Conservation (phyloP, 441 rosid species). For the Populus hybrid region DNA sequence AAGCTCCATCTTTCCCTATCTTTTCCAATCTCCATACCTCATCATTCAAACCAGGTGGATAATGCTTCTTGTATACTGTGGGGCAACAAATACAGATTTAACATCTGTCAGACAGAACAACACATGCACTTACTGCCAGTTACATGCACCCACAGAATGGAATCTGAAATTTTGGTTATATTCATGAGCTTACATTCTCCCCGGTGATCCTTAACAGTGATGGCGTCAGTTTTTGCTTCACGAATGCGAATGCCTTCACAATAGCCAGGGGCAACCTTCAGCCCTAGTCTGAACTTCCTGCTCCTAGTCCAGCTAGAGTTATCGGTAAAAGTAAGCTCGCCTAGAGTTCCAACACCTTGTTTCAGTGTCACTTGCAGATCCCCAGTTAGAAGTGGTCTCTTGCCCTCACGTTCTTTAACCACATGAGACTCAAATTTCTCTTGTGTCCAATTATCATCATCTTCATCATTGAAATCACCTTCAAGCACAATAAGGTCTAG, state of each 20-base stretch:
- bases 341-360: constrained; percentile 87
- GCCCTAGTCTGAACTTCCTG: constrained; percentile 80
- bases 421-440: constrained; percentile 77
- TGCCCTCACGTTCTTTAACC: constrained; percentile 89
- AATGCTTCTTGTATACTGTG: constrained; percentile 92
- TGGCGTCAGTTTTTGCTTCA: constrained; percentile 89
- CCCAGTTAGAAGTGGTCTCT: constrained; percentile 63
- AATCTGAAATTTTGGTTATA: not conserved
- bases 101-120: not conserved
- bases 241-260: constrained; percentile 66
- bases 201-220: constrained; percentile 86
- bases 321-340: constrained; percentile 79
- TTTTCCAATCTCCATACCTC: constrained; percentile 95
- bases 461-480: constrained; percentile 84
- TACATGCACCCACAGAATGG: not conserved
- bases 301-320: constrained; percentile 95
- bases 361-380: constrained; percentile 30
- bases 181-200: constrained; percentile 67
- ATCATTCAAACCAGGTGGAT: constrained; percentile 77
- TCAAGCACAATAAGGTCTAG: constrained; percentile 77
- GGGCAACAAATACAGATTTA: not conserved
- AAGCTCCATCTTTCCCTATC: constrained; percentile 89
- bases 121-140: not conserved
- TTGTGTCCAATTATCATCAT: constrained; percentile 56
- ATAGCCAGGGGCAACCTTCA: constrained; percentile 68